Evolutionary conservation across 768 basidiomycete genomes (phyloP), one percentile per base, ranked within the genome.

Genomic region (Tremella yokohamensis): DNA sequence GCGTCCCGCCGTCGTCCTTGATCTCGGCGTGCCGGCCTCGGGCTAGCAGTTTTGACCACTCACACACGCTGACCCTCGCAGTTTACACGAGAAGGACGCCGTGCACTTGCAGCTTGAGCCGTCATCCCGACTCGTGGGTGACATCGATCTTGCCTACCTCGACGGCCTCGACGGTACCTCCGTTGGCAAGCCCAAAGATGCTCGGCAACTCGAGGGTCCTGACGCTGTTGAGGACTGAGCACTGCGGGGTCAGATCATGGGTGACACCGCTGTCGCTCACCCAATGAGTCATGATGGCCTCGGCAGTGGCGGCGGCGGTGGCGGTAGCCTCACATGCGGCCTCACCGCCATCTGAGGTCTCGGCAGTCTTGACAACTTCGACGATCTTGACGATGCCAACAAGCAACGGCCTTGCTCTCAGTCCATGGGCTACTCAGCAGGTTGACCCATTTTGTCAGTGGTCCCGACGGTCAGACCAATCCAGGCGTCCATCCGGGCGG

Each of bases 231-330:
- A 57, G 49, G n/a, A 52, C 6, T n/a, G 15, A 22, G 13, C 40
- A 12, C 12, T 52, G 16, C 12, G 25, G 34, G 11, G 56, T 57
- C 20, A 57, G 18, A 37, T 57, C 38, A 37, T 57, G 49, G 39
- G 56, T 57, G 11, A 19, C 49, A 12, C 56, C 56, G 22, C 37
- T 53, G 25, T 57, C 56, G 37, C 52, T 13, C 16, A 42, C 34
- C 49, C 56, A 52, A 7, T 18, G 6, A 11, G 11, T 45, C 18
- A 6, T 15, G 18, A 45, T 16, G n/a, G 8, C 15, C 42, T 22
- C 42, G n/a, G 8, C 42, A 8, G 15, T 45, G 18, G n/a, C 39
- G 11, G n/a, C n/a, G 39, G 11, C 39, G n/a, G 24, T n/a, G 16
- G 50, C n/a, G 16, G 47, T 18, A 49, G 13, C 20, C 11, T n/a